phyloP scores from a whole-genome alignment of 495 filamentous ascomycete species.

The Penicillium chermesinum region DNA sequence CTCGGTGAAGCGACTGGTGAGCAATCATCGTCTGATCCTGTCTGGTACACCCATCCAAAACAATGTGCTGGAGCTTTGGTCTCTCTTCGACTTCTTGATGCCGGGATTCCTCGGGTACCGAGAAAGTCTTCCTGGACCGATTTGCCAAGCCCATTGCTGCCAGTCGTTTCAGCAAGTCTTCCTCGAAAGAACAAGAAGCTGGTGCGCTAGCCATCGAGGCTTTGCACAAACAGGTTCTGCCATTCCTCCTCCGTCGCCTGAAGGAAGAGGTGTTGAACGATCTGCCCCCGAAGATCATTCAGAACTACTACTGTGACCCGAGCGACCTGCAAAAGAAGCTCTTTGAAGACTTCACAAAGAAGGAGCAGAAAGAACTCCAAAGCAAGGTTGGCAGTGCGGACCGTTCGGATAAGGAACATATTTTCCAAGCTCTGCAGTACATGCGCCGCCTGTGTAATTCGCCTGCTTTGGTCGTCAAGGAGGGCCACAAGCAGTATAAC shows the following conservation, averaged over 20 bases:
- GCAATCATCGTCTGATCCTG: conserved; percentile 92
- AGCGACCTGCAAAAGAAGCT: conserved; percentile 91
- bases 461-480: conserved; percentile 89
- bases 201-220: conserved; percentile 95
- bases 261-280: conserved; percentile 98
- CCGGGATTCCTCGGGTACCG: conserved; percentile 96
- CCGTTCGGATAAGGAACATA: conserved; percentile 92
- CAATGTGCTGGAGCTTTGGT: conserved; percentile 98
- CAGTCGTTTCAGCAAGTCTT: conserved; percentile 90
- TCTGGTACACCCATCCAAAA: conserved; percentile 98
- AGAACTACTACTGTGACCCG: conserved; percentile 99
- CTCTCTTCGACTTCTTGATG: conserved; percentile 98
- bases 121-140: conserved; percentile 95
- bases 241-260: conserved; percentile 91
- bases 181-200: conserved; percentile 96
- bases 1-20: conserved; percentile 80
- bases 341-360: conserved; percentile 93
- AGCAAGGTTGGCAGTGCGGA: conserved; percentile 73
- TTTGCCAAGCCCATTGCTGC: conserved; percentile 97
- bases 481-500: conserved; percentile 84
- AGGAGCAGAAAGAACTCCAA: conserved; percentile 75
- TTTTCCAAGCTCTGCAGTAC: conserved; percentile 98
- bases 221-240: conserved; percentile 93
- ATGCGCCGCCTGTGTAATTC: conserved; percentile 99
- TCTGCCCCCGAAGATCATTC: conserved; percentile 94